Evolutionary conservation across 495 filamentous ascomycete genomes (phyloP), one percentile per base, ranked within the genome.

Genomic region (Cercophora scortea): DNA sequence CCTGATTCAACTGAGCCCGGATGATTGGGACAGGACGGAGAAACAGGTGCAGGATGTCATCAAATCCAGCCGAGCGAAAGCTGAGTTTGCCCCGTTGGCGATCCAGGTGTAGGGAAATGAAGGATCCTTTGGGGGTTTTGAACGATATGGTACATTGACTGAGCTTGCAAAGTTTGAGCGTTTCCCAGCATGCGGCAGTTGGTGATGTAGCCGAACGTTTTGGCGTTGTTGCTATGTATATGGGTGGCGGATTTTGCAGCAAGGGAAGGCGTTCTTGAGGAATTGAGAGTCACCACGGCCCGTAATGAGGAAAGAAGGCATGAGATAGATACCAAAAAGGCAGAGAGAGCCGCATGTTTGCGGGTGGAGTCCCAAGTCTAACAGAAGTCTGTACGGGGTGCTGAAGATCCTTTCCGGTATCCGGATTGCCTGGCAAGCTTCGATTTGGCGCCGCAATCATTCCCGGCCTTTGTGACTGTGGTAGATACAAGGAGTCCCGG

Each of bases 21-120:
- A 79, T 13, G 90, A 96, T 63, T 95, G 90, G 90, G 91, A 96
- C 55, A 68, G 76, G 39, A 87, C 90, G n/a, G 91, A 95, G 69
- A 73, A 77, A 49, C 77, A 81, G 44, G 82, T 96, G 51, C 88
- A 95, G 73, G 78, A 77, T 43, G 81, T 90, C 38, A 88, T 95
- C 74, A 91, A 90, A 73, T 89, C 82, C 56, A 80, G 79, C 42
- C 79, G 89, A 47, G 83, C 88, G 34, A 82, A 82, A 55, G 71
- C 79, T 2, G 79, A 77, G 47, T 86, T 70, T 49, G 71, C 68
- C n/a, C 74, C 74, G 8, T 70, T 62, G 49, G 66, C 63, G 42
- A 56, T 54, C 9, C 54, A 41, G 33, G 25, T 25, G 25, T 25
- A 25, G 25, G 25, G 25, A 5, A 25, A 25, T 25, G 2, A 25